Evolutionary conservation across 345 rosid species (phyloP), one percentile per base, ranked within the genome.

Genomic region (Moricandia moricandioides): DNA sequence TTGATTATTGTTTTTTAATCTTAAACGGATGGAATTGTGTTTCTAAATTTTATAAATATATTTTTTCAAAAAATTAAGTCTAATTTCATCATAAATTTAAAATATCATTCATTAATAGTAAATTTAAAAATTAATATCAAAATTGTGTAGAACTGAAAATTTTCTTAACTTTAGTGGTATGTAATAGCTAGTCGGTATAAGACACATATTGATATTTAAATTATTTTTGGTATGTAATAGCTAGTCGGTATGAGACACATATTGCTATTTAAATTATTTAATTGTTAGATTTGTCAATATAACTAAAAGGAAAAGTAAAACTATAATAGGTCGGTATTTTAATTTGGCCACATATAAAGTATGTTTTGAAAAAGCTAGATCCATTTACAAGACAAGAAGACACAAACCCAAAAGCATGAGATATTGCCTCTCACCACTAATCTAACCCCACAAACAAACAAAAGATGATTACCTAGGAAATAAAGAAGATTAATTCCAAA

Each of bases 381-480:
- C 75, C 82, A 79, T 79, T 79, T 79, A 79, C 79, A 74, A 79
- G 78, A 78, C 81, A 78, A 62, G 78, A 79, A 68, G 78, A 74
- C 82, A 74, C 65, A 79, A 62, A 74, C 82, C 73, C 78, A 72
- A 78, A 78, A 74, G 75, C 65, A 56, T 67, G 79, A 62, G 71
- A 73, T 55, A 69, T 57, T 79, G 74, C 79, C 62, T 73, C 54
- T 69, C 62, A 21, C 67, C 79, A 79, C 75, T 79, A 56, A 56
- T 57, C 40, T 61, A 54, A 67, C 72, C 78, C 73, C 79, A 69
- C 70, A 2, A 51, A 52, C 54, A 6, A 39, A 61, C 54, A 16
- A 37, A 49, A 49, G 24, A 49, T 17, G 11, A 27, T 45, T 11
- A 74, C 56, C 65, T 56, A 37, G 21, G 27, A 17, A 24, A 43